These are phyloP conservation scores for Taphrina communis DNA, from an alignment of 1,139 yeast species.

Conservation along the genomic window DNA sequence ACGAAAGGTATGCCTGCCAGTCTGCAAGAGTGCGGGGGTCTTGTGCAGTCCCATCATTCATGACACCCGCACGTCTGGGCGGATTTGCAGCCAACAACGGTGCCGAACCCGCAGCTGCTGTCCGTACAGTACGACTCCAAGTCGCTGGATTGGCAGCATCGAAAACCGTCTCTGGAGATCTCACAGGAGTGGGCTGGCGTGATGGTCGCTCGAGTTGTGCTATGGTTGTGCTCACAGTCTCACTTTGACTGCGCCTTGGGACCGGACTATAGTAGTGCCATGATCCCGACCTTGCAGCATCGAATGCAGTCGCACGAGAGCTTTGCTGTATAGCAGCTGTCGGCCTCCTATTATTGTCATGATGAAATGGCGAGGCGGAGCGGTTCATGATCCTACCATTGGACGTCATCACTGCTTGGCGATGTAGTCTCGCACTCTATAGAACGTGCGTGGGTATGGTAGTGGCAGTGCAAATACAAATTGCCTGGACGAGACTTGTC, in stretches of 20 bases:
- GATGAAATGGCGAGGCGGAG: not conserved
- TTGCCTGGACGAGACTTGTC: not conserved
- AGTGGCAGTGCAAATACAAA: not conserved
- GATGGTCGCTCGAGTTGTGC: not conserved
- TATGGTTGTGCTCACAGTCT: not conserved
- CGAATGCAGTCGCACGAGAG: conserved; percentile 27
- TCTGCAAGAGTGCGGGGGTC: conserved; percentile 18
- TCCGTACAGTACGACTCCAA: conserved; percentile 25
- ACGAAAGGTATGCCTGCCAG: conserved; percentile 21
- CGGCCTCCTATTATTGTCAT: conserved; percentile 7
- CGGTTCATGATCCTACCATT: not conserved
- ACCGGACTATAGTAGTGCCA: conserved; percentile 27
- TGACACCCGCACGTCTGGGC: not conserved
- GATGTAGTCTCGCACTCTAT: not conserved
- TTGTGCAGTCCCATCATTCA: not conserved
- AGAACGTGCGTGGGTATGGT: not conserved
- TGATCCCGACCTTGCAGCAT: conserved; percentile 29
- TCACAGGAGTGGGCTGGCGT: not conserved
- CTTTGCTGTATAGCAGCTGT: conserved; percentile 14
- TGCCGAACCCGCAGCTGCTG: not conserved
- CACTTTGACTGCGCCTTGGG: not conserved
- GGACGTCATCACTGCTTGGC: not conserved
- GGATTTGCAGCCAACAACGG: not conserved
- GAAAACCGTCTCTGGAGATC: conserved; percentile 5
- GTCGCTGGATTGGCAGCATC: conserved; percentile 39